Conservation (phyloP, 441 rosid genomes). For the Daphne laureola region DNA sequence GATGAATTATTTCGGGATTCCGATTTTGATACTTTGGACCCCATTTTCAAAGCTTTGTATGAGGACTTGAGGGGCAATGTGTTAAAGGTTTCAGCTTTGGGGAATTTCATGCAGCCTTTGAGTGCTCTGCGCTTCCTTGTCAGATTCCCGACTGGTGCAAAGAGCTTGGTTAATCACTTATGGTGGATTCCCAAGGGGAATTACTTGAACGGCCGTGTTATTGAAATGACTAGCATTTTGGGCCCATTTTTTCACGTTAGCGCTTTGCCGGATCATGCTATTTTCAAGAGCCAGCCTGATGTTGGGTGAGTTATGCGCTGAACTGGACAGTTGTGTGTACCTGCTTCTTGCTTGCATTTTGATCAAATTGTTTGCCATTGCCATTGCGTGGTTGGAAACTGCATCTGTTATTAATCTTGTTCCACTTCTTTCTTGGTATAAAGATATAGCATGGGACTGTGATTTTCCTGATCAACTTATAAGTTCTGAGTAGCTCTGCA, state of each 20-base stretch:
- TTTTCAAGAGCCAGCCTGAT: slow-evolving; percentile 93
- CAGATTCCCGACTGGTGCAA: slow-evolving; percentile 68
- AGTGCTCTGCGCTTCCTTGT: slow-evolving; percentile 76
- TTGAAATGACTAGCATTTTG: slow-evolving; percentile 93
- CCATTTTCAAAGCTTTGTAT: slow-evolving; percentile 65
- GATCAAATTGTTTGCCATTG: too few relatives aligned
- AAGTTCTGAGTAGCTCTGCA: too few relatives aligned
- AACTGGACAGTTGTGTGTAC: too few relatives aligned
- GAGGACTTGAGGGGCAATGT: slow-evolving; percentile 92
- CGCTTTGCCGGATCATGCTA: slow-evolving; percentile 69
- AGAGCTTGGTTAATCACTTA: slow-evolving; percentile 70
- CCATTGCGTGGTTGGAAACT: too few relatives aligned
- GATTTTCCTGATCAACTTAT: too few relatives aligned
- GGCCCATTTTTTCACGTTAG: slow-evolving; percentile 98
- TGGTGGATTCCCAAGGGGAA: slow-evolving; percentile 98
- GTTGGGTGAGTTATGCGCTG: slow-evolving; percentile 63
- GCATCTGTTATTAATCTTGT: too few relatives aligned
- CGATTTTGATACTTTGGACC: slow-evolving; percentile 77
- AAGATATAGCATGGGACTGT: too few relatives aligned
- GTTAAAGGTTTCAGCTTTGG: slow-evolving; percentile 69
- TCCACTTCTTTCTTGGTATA: too few relatives aligned
- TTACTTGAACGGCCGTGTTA: slow-evolving; percentile 85
- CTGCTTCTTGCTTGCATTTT: too few relatives aligned
- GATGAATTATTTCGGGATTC: slow-evolving; percentile 78
- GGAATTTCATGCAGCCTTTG: slow-evolving; percentile 84